These are phyloP conservation scores for Penicillium tannophilum DNA, from an alignment of 495 filamentous ascomycete genomes.

Conservation along the genomic window DNA sequence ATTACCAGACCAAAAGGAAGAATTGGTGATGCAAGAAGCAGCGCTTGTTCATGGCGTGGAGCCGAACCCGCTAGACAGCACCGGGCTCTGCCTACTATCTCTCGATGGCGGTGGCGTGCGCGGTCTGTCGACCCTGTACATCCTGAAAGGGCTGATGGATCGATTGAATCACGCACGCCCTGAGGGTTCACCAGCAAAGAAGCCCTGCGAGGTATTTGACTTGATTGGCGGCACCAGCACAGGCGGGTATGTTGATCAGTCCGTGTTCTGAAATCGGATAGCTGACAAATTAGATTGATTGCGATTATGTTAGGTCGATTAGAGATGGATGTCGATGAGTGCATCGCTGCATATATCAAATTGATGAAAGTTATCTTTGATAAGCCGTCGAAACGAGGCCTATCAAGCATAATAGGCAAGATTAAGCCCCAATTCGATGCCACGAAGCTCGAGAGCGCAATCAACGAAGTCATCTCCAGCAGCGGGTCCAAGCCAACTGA, in stretches of 20 bases:
- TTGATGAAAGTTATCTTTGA: constrained; percentile 40
- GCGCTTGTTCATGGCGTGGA: constrained; percentile 1
- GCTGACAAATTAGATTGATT: constrained; percentile 13
- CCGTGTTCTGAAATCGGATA: too few relatives aligned
- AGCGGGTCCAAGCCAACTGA: neutral
- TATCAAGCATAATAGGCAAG: constrained; percentile 33
- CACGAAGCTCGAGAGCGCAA: neutral
- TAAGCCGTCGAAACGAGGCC: constrained; percentile 25
- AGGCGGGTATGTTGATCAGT: constrained; percentile 34
- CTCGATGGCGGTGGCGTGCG: constrained; percentile 60
- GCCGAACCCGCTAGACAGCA: constrained; percentile 11
- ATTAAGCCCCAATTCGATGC: constrained; percentile 38
- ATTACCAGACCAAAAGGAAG: too few relatives aligned
- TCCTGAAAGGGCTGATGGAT: constrained; percentile 53
- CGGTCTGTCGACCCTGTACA: constrained; percentile 52
- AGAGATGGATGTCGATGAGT: constrained; percentile 50
- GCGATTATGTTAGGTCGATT: constrained; percentile 47
- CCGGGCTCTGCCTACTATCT: constrained; percentile 34
- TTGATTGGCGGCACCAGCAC: constrained; percentile 46
- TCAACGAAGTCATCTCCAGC: neutral
- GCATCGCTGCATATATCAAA: constrained; percentile 44
- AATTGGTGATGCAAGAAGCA: neutral
- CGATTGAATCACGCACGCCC: constrained; percentile 24
- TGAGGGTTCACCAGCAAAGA: constrained; percentile 8
- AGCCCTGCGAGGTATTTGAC: constrained; percentile 53